Percentiles rank a stretch among this genome's conserved stretches.
phyloP scores from a whole-genome alignment of 495 filamentous ascomycete species.

The Staphylotrichum longicolle region DNA sequence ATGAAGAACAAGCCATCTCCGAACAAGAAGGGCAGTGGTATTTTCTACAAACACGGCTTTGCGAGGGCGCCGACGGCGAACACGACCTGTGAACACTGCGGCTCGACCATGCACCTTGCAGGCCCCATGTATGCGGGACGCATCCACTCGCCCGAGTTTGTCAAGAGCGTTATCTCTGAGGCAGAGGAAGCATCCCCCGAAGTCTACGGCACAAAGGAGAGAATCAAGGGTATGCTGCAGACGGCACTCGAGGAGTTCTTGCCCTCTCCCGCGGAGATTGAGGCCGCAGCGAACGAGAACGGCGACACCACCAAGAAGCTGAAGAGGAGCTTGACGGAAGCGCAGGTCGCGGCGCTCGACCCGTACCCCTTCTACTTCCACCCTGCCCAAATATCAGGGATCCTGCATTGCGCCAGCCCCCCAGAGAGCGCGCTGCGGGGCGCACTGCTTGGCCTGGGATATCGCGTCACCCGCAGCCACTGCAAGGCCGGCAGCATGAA shows the following conservation, averaged over 20 bases:
- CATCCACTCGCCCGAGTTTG: constrained; percentile 77
- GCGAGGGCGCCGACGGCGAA: constrained; percentile 63
- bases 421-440: constrained; percentile 70
- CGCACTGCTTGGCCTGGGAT: constrained; percentile 75
- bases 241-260: constrained; percentile 75
- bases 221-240: constrained; percentile 88
- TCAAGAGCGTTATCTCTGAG: constrained; percentile 68
- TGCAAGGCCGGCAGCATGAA: constrained; percentile 83
- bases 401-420: constrained; percentile 74
- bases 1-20: constrained; percentile 59
- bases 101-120: constrained; percentile 76
- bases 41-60: constrained; percentile 71
- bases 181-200: constrained; percentile 59
- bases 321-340: constrained; percentile 37
- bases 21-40: constrained; percentile 65
- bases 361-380: constrained; percentile 82
- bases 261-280: constrained; percentile 33
- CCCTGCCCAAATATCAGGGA: constrained; percentile 66
- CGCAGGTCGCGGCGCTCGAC: constrained; percentile 59
- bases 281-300: constrained; percentile 15
- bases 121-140: constrained; percentile 95
- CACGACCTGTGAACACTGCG: constrained; percentile 74
- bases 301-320: constrained; percentile 28
- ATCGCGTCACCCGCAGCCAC: constrained; percentile 77
- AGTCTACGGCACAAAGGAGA: constrained; percentile 70